Conservation (phyloP, 192 early-diverging fungal species). For the Backusella tuberculispora region DNA sequence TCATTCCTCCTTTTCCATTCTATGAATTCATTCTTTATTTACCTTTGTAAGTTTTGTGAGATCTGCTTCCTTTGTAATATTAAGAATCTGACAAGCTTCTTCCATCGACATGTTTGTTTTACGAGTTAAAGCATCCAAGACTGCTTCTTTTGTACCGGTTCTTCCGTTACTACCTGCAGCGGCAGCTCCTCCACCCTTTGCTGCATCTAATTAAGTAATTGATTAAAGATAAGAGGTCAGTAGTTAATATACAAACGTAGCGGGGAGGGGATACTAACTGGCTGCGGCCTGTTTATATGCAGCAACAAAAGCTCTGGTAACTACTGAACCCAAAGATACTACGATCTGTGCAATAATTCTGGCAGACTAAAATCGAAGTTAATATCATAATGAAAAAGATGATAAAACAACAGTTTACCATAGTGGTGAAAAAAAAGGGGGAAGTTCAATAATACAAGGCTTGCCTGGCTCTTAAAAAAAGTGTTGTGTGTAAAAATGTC, state of each 20-base stretch:
- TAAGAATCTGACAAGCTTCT: slow-evolving; percentile 89
- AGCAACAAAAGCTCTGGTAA: slow-evolving; percentile 90
- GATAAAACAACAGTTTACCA: not conserved
- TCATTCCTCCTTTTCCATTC: not conserved
- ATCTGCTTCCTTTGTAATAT: slow-evolving; percentile 72
- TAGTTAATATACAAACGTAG: not conserved
- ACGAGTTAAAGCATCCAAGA: slow-evolving; percentile 70
- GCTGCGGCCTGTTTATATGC: slow-evolving; percentile 89
- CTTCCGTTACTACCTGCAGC: slow-evolving; percentile 34
- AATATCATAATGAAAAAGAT: not conserved
- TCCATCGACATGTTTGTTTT: slow-evolving; percentile 87
- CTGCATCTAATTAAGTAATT: slow-evolving; percentile 54
- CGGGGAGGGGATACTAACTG: slow-evolving; percentile 56
- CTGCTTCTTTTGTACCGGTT: slow-evolving; percentile 56
- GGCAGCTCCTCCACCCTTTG: slow-evolving; percentile 68
- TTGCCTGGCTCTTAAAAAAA: too few species aligned
- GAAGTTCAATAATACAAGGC: too few species aligned
- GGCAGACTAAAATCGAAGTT: slow-evolving; percentile 50
- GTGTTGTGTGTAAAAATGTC: too few species aligned
- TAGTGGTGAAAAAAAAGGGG: not conserved
- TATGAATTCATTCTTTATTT: not conserved
- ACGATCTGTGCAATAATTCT: slow-evolving; percentile 77
- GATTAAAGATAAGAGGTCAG: not conserved
- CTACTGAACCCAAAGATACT: slow-evolving; percentile 75
- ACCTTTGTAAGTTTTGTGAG: slow-evolving; percentile 55